These are phyloP conservation scores for Boletellus ananas DNA, from an alignment of 768 basidiomycete genomes.

Conservation along the genomic window DNA sequence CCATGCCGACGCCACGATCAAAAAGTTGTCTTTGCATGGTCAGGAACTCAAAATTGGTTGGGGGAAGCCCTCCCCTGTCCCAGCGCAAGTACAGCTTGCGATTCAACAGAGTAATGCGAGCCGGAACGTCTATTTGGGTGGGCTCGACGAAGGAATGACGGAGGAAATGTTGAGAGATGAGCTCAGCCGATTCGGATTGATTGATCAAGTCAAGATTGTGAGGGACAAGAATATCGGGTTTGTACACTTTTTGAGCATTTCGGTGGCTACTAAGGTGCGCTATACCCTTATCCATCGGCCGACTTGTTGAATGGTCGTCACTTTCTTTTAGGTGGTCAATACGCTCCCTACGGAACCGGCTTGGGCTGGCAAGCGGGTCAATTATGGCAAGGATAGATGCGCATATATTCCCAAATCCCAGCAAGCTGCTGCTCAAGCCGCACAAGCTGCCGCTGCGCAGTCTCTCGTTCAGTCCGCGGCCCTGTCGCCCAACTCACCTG, in stretches of 20 bases:
- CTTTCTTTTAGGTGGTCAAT: constrained; percentile 70
- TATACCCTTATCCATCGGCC: neutral
- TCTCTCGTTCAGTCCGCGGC: constrained; percentile 52
- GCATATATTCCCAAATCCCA: constrained; percentile 96
- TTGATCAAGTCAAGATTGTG: constrained; percentile 99
- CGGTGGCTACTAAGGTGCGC: constrained; percentile 86
- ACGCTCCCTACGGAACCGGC: constrained; percentile 87
- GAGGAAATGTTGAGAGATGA: constrained; percentile 93
- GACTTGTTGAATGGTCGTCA: constrained; percentile 1
- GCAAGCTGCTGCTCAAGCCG: constrained; percentile 83
- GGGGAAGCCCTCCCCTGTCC: constrained; percentile 92
- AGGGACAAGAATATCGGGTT: constrained; percentile 99
- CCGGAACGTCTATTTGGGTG: constrained; percentile 94
- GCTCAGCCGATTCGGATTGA: constrained; percentile 86
- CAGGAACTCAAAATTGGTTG: constrained; percentile 99
- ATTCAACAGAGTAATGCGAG: constrained; percentile 92
- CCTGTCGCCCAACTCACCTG: constrained; percentile 29
- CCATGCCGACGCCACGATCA: constrained; percentile 94
- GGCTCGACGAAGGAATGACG: constrained; percentile 83
- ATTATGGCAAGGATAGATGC: constrained; percentile 98
- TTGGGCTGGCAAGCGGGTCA: constrained; percentile 96
- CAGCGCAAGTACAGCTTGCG: constrained; percentile 78
- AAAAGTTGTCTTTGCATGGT: constrained; percentile 88
- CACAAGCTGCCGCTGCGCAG: constrained; percentile 83
- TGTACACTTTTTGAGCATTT: constrained; percentile 95